Evolutionary conservation across 495 filamentous ascomycete species (phyloP).

Genomic region (Lasiosphaeria hispida): DNA sequence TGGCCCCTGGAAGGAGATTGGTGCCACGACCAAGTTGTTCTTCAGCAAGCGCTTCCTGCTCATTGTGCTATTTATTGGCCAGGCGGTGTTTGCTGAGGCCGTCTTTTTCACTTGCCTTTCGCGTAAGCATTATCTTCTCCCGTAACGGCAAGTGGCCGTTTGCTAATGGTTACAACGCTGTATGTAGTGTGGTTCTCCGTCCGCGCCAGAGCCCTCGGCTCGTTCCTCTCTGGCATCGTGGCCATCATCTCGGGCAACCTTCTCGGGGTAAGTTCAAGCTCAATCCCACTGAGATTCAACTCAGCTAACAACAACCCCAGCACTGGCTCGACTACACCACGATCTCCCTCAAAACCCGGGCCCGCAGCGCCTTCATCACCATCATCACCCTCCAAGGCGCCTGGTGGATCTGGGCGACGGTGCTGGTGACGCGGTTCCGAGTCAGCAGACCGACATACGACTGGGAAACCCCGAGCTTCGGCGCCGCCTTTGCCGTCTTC

Average conservation of each 20-base stretch:
- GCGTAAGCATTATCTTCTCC: constrained; percentile 38
- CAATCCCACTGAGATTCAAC: no score
- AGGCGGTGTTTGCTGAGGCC: no score
- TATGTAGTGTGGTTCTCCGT: no score
- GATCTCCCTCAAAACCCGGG: constrained; percentile 2
- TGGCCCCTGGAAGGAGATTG: no score
- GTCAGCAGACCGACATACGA: neutral
- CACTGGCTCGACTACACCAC: constrained; percentile 4
- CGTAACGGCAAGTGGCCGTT: no score
- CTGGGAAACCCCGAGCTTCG: constrained; percentile 5
- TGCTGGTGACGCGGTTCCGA: constrained; percentile 1
- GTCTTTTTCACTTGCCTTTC: no score
- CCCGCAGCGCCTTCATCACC: constrained; percentile 4
- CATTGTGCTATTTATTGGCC: no score
- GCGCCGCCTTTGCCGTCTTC: constrained; percentile 6
- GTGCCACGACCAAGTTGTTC: no score
- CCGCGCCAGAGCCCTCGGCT: constrained; percentile 25
- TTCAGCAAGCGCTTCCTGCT: no score
- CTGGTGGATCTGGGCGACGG: constrained; percentile 12
- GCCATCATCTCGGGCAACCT: constrained; percentile 20
- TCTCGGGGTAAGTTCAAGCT: no score
- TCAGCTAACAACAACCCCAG: no score
- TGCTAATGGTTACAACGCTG: no score
- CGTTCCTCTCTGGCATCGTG: constrained; percentile 24
- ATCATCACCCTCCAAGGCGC: constrained; percentile 4